A percentile compares a stretch with the other conserved stretches of the same genome.
These are phyloP conservation scores for Cordia subcordata DNA, from an alignment of 257 asterid species.

Conservation along the genomic window DNA sequence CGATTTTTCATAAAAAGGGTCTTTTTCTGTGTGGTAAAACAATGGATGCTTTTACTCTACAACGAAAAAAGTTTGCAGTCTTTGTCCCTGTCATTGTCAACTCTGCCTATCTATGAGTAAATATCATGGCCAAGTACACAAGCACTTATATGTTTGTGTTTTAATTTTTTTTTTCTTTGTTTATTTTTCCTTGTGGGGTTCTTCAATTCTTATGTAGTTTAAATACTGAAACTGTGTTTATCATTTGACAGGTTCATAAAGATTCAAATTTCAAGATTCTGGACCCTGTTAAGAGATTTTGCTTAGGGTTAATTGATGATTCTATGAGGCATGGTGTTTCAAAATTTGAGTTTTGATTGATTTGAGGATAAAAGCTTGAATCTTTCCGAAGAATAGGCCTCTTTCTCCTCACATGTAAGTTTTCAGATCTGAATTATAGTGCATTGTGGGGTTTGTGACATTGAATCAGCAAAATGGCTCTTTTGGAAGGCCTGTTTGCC, in stretches of 20 bases:
- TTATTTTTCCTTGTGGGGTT: too few species aligned
- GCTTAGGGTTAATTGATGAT: slow-evolving; percentile 6
- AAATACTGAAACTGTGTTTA: slow-evolving; percentile 5
- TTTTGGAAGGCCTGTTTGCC: slow-evolving; percentile 7
- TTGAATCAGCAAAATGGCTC: slow-evolving; percentile 17
- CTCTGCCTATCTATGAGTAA: slow-evolving; percentile 5
- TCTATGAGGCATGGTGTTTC: slow-evolving; percentile 13
- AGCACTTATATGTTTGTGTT: not conserved
- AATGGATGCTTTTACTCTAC: slow-evolving; percentile 2
- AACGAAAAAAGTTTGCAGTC: slow-evolving; percentile 4
- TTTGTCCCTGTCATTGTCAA: slow-evolving; percentile 4
- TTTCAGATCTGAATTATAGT: slow-evolving; percentile 55
- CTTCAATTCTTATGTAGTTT: slow-evolving; percentile 4
- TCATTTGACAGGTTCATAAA: slow-evolving; percentile 14
- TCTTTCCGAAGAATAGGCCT: slow-evolving; percentile 12
- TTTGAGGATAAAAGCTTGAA: slow-evolving; percentile 22
- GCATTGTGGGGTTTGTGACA: slow-evolving; percentile 6
- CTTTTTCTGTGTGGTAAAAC: slow-evolving; percentile 8
- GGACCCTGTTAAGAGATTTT: slow-evolving; percentile 14
- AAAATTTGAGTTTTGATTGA: slow-evolving; percentile 12
- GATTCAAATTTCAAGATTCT: slow-evolving; percentile 13
- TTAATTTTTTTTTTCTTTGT: slow-evolving; percentile 5
- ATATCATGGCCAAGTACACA: slow-evolving; percentile 11
- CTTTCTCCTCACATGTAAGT: slow-evolving; percentile 43
- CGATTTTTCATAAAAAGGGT: slow-evolving; percentile 9